Base-by-base conservation (phyloP, 1,139 yeast species). In the Suhomyces taliae region DNA sequence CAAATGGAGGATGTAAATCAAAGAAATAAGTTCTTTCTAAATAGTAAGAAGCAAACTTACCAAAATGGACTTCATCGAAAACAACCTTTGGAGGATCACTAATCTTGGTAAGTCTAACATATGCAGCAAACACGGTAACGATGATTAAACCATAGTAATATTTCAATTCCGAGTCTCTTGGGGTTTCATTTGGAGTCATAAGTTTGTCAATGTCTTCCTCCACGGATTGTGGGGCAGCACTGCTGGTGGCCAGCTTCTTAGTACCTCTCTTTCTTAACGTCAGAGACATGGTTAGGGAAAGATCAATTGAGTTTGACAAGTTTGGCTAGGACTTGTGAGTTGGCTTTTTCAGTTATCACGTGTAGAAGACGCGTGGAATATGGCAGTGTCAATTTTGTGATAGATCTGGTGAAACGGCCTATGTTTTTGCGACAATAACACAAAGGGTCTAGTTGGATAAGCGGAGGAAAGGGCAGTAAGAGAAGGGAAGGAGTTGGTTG, bases 1-100 rank as follows among this genome's bases (percentile, higher is more conserved):
- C 99, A 69, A 95, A 87, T 15, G 99, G 99, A 36, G 99, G 99
- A 67, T 95, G 99, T 50, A 95, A 81, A 67, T 95, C 99, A 65
- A 95, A 93, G 66, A 90, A 95, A 67, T 88, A 89, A 0, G 93
- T 84, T 50, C 95, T 74, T 63, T 88, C 86, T 51, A 89, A 69
- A 65, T 89, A 89, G 63, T 88, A 90, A 14, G 96, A 85, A 27
- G 97, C 97, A 68, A 91, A 90, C 63, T 90, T 90, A 39, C 99
- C 99, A 62, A 93, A 93, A 67, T 93, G 99, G 32, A 93, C 99
- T 65, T 95, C 99, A 70, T 95, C 99, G 60, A 95, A 95, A 27
- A 95, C 99, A 47, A 95, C 99, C 64, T 87, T 87, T 50, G 77
- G 73, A 2, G 99, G 99, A 52, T 76, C 76, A 60, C 84, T 77